Base-by-base conservation (phyloP, 2,329 filamentous ascomycete species). In the Fusarium nygamai region DNA sequence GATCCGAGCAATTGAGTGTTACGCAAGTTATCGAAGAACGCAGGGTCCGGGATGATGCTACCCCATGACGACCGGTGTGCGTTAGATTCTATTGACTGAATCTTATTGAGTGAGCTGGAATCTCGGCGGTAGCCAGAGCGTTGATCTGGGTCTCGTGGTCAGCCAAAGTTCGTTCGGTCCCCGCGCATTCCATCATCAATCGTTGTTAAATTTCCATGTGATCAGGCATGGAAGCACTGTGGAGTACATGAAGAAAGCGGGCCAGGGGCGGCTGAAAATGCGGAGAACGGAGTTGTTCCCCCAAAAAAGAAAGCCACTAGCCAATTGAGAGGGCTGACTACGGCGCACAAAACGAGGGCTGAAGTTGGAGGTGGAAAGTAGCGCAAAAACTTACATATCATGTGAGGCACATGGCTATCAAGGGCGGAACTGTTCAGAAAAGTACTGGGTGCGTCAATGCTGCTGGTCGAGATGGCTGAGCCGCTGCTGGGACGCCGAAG, bases 341-440 rank as follows among this genome's bases (percentile, higher is more conserved):
- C 39, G 41, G 58, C 75, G 66, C 71, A 76, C 69, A 76, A 74
- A 65, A 67, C 60, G 63, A 73, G 64, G 50, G 36, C 61, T 65
- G 62, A 66, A 29, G 67, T 56, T 58, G 57, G 64, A 39, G 64
- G 58, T 62, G 65, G 34, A 58, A 46, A 61, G 39, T 53, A 68
- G 36, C 36, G 27, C 38, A 67, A 67, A 73, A 67, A 84, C 86
- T 85, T 84, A 88, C 86, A 86, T 73, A 86, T 81, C 77, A 86
- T 81, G 79, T 86, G 85, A 74, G 86, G 83, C 65, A 85, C 82
- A 74, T 87, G 86, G 78, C 82, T 82, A 47, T 87, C 84, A 53
- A 81, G 73, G 54, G 71, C 76, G 41, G 77, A 76, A 71, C 75
- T 79, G 71, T 75, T 74, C 38, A 80, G 72, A 48, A 78, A 78